A percentile compares a stretch with the other conserved stretches of the same genome.
phyloP scores from a whole-genome alignment of 305 asterid species.

The Fraxinus xanthoxyloides region DNA sequence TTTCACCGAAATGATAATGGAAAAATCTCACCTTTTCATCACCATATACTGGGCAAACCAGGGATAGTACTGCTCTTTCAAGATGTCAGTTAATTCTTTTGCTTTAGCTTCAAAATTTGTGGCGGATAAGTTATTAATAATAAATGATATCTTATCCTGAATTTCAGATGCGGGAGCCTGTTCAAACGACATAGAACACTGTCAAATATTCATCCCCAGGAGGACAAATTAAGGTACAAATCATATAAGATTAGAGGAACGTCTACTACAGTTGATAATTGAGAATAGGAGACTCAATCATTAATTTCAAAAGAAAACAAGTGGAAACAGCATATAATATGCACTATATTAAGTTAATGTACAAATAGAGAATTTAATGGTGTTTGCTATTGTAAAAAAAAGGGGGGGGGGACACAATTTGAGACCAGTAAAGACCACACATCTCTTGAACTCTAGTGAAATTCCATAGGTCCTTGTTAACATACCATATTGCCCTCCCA shows the following conservation, averaged over 20 bases:
- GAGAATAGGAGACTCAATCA: neutral
- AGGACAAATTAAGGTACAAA: constrained; percentile 11
- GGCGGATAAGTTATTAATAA: constrained; percentile 77
- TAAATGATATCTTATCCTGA: constrained; percentile 93
- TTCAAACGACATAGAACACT: constrained; percentile 13
- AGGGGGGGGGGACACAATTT: neutral
- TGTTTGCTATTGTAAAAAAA: neutral
- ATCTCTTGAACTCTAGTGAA: neutral
- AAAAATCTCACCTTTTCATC: constrained; percentile 74
- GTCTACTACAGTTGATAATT: neutral
- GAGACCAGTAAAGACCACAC: neutral
- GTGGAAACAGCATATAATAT: neutral
- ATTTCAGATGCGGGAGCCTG: constrained; percentile 93
- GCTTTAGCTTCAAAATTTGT: constrained; percentile 88
- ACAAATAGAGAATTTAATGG: neutral
- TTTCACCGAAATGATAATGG: neutral
- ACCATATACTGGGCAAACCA: constrained; percentile 99
- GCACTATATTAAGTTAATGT: neutral
- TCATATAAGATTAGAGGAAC: neutral
- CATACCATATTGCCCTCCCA: neutral
- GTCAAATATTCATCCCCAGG: neutral
- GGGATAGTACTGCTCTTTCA: constrained; percentile 75
- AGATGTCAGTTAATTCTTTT: constrained; percentile 72
- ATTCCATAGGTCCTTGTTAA: neutral
- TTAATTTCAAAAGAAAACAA: neutral